phyloP scores from a whole-genome alignment of 805 yeast genomes.

The Candida bentonensis region DNA sequence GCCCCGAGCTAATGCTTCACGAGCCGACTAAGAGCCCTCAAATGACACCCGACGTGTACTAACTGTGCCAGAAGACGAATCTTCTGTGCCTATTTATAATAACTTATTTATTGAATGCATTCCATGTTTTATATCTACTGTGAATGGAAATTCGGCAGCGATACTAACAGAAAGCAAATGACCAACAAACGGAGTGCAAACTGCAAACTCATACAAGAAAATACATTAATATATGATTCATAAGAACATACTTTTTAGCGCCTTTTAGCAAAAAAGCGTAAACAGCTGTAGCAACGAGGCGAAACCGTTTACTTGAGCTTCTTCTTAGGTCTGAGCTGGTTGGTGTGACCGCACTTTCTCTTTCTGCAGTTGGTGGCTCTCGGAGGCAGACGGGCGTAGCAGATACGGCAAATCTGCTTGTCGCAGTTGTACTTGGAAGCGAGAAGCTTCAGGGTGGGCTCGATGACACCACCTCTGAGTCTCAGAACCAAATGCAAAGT shows the following conservation, averaged over 20 bases:
- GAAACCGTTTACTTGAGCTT: conserved; percentile 75
- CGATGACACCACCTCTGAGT: conserved; percentile 98
- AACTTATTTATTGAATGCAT: no score
- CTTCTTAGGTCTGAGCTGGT: conserved; percentile 99
- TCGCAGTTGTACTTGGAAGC: conserved; percentile 99
- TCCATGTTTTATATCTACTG: no score
- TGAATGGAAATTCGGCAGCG: no score
- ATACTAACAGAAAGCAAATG: no score
- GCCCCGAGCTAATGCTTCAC: conserved; percentile 11
- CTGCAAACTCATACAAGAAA: background rate
- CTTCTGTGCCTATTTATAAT: background rate
- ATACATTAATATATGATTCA: conserved; percentile 1
- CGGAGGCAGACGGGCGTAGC: conserved; percentile 99
- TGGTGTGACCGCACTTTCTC: conserved; percentile 99
- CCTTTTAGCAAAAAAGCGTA: no score
- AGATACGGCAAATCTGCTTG: conserved; percentile 96
- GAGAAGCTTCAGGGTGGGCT: conserved; percentile 97
- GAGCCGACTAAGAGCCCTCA: background rate
- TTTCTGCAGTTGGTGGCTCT: conserved; percentile 99
- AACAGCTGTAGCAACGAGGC: no score
- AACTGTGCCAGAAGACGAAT: background rate
- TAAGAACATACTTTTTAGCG: background rate
- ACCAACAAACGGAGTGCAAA: background rate
- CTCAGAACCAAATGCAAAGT: conserved; percentile 91
- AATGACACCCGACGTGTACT: background rate